Conservation (phyloP, 2,329 filamentous ascomycete genomes). For the Penicillium digitatum region DNA sequence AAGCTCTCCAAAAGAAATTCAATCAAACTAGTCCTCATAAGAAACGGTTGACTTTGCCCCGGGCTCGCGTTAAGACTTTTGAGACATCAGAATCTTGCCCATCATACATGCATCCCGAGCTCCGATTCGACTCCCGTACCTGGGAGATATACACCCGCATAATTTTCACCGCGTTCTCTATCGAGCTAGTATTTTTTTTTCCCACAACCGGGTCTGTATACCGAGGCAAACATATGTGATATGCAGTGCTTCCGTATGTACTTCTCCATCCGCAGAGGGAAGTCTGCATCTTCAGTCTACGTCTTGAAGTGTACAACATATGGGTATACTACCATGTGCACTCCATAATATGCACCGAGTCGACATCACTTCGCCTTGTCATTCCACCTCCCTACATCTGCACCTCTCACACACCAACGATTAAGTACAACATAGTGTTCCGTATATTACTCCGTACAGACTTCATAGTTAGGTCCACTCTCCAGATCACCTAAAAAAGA, state of each 20-base stretch:
- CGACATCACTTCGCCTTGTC: neutral
- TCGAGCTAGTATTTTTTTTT: neutral
- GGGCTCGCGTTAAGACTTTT: neutral
- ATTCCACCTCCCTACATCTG: neutral
- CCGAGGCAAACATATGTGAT: conserved; percentile 5
- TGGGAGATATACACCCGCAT: neutral
- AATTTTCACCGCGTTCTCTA: conserved; percentile 2
- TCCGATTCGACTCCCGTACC: neutral
- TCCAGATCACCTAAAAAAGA: neutral
- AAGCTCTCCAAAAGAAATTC: neutral
- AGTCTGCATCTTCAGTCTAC: neutral
- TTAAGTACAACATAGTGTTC: neutral
- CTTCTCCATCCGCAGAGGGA: neutral
- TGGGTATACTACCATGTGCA: neutral
- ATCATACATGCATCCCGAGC: neutral
- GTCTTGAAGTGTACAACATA: neutral
- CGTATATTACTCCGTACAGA: neutral
- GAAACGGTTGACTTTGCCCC: too few species aligned
- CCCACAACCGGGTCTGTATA: neutral
- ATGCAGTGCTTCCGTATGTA: conserved; percentile 5
- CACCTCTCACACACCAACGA: neutral
- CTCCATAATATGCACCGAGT: neutral
- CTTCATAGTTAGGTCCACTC: neutral
- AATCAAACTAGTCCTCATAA: neutral
- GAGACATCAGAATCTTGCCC: conserved; percentile 1